phyloP scores from a whole-genome alignment of 2,329 filamentous ascomycete genomes.

The Chlorencoelia australis region DNA sequence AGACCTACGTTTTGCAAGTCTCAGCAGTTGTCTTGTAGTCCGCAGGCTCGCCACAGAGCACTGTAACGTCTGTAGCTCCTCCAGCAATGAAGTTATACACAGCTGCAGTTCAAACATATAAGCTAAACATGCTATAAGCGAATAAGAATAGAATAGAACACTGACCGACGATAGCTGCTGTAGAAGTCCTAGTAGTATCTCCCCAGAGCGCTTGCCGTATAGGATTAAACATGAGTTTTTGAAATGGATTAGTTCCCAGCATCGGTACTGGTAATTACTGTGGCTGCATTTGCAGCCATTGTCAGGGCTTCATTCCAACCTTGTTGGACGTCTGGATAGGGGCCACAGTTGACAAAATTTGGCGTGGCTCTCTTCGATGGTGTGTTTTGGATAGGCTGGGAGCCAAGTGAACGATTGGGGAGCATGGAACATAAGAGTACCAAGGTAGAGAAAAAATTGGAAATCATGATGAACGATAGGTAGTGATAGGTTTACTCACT shows the following conservation, averaged over 20 bases:
- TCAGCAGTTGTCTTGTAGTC: background rate
- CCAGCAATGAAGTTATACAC: background rate
- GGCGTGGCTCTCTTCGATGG: background rate
- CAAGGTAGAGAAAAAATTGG: background rate
- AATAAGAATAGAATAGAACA: background rate
- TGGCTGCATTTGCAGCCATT: background rate
- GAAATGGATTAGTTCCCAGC: background rate
- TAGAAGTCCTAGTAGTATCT: background rate
- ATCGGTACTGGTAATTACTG: background rate
- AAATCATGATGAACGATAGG: too few species aligned
- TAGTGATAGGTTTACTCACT: too few species aligned
- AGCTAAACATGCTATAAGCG: background rate
- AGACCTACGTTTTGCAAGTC: background rate
- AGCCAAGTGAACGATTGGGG: background rate
- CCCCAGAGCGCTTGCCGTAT: background rate
- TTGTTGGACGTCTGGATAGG: background rate
- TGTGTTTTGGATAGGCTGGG: background rate
- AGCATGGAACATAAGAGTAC: background rate
- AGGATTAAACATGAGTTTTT: background rate
- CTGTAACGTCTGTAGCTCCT: background rate
- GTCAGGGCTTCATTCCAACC: background rate
- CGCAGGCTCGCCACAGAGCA: background rate
- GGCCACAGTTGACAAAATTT: background rate
- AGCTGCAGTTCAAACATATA: background rate
- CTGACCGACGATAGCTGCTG: background rate